Percentiles rank a stretch among this genome's conserved stretches.
Evolutionary conservation across 108 stramenopile species (phyloP).

Genomic region (Fistulifera pelliculosa): DNA sequence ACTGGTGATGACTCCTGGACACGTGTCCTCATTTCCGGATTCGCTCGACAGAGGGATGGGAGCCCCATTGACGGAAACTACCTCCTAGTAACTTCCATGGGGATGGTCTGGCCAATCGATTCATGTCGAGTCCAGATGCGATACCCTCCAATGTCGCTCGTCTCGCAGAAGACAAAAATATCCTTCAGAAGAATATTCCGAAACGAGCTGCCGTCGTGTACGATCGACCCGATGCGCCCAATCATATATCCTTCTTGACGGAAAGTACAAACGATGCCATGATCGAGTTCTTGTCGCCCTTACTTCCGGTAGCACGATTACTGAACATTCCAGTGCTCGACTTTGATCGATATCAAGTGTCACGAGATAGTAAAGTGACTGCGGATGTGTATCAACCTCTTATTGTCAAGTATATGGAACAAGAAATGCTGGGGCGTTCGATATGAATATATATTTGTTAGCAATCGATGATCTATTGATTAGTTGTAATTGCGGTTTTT

Average conservation of each 20-base stretch:
- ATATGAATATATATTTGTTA: no score
- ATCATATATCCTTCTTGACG: constrained; percentile 69
- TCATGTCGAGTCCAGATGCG: constrained; percentile 13
- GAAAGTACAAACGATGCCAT: constrained; percentile 64
- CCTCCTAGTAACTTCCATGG: constrained; percentile 41
- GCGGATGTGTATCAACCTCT: constrained; percentile 46
- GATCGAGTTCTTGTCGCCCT: constrained; percentile 60
- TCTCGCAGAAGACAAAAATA: neutral
- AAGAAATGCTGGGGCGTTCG: constrained; percentile 15
- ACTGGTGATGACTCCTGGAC: constrained; percentile 65
- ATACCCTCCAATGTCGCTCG: constrained; percentile 13
- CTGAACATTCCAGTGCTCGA: constrained; percentile 60
- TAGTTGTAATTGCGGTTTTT: neutral
- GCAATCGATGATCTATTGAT: neutral
- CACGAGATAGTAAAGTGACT: constrained; percentile 37
- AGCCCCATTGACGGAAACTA: constrained; percentile 13
- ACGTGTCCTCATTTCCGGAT: constrained; percentile 56
- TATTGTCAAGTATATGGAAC: constrained; percentile 39
- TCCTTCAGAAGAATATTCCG: constrained; percentile 13
- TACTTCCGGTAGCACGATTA: constrained; percentile 55
- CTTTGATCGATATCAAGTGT: constrained; percentile 57
- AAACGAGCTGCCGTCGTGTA: constrained; percentile 34
- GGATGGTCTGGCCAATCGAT: constrained; percentile 34
- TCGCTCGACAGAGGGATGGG: constrained; percentile 18
- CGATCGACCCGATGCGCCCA: constrained; percentile 52